Conservation (phyloP, 371 early-diverging fungal genomes). For the Mortierella sp. region DNA sequence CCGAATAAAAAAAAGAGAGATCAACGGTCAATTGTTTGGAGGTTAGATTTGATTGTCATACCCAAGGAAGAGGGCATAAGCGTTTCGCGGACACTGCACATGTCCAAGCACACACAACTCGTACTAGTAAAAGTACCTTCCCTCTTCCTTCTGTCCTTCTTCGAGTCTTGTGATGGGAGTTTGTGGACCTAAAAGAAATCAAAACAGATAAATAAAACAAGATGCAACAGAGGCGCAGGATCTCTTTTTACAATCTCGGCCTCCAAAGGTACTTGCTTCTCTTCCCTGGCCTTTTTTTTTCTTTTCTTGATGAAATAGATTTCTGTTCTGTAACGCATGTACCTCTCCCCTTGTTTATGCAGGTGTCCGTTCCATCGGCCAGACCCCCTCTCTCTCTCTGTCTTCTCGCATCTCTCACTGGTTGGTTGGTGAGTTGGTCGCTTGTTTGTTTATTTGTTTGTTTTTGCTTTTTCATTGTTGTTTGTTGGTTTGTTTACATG, state of each 20-base stretch:
- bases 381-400: not conserved
- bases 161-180: not conserved
- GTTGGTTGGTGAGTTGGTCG: not conserved
- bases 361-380: slow-evolving; percentile 2
- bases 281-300: slow-evolving; percentile 1
- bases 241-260: not conserved
- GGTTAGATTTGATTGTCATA: not conserved
- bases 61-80: not conserved
- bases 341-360: not conserved
- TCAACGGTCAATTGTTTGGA: not conserved
- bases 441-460: not conserved
- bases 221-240: not conserved
- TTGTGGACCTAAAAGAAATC: not conserved
- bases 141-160: not conserved
- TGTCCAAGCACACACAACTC: no score
- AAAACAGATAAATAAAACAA: not conserved
- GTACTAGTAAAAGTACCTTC: not conserved
- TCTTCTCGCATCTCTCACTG: not conserved
- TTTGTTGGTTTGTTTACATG: not conserved
- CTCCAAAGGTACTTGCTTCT: not conserved
- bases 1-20: not conserved
- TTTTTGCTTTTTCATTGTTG: not conserved
- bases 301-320: not conserved
- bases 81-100: no score
- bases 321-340: not conserved